phyloP scores from a whole-genome alignment of 805 yeast species.

The Ogataea angusta region DNA sequence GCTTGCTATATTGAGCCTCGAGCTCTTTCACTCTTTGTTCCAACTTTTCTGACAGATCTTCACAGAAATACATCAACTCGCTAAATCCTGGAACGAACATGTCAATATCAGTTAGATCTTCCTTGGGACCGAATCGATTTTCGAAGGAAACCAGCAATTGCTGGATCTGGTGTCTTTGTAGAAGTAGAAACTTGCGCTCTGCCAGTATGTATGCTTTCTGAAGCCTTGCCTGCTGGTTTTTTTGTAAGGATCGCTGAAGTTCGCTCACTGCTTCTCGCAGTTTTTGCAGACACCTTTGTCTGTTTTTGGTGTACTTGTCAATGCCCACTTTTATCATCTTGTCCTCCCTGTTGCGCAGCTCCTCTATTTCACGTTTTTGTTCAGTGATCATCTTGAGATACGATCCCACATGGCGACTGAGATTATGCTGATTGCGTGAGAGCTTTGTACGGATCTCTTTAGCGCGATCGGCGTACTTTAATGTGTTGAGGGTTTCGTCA shows the following conservation, averaged over 20 bases:
- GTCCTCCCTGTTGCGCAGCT: conserved; percentile 54
- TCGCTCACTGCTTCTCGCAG: conserved; percentile 42
- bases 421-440: conserved; percentile 65
- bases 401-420: conserved; percentile 81
- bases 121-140: conserved; percentile 25
- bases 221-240: conserved; percentile 44
- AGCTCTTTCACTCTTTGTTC: conserved; percentile 46
- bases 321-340: conserved; percentile 39
- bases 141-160: conserved; percentile 36
- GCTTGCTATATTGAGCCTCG: conserved; percentile 46
- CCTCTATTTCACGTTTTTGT: conserved; percentile 71
- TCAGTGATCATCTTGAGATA: conserved; percentile 81
- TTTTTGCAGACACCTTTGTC: conserved; percentile 38
- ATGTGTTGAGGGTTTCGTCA: conserved; percentile 88
- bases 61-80: conserved; percentile 10
- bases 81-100: conserved; percentile 20
- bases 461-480: conserved; percentile 89
- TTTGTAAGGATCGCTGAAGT: conserved; percentile 39
- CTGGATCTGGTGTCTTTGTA: conserved; percentile 24
- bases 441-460: conserved; percentile 84
- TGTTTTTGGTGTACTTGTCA: conserved; percentile 32
- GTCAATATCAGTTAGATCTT: conserved; percentile 15
- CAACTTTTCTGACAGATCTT: conserved; percentile 34
- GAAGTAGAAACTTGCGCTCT: conserved; percentile 37
- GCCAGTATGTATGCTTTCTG: conserved; percentile 42